These are phyloP conservation scores for Globisporangium rhizosaccharum DNA, from an alignment of 352 stramenopile genomes.

Conservation along the genomic window DNA sequence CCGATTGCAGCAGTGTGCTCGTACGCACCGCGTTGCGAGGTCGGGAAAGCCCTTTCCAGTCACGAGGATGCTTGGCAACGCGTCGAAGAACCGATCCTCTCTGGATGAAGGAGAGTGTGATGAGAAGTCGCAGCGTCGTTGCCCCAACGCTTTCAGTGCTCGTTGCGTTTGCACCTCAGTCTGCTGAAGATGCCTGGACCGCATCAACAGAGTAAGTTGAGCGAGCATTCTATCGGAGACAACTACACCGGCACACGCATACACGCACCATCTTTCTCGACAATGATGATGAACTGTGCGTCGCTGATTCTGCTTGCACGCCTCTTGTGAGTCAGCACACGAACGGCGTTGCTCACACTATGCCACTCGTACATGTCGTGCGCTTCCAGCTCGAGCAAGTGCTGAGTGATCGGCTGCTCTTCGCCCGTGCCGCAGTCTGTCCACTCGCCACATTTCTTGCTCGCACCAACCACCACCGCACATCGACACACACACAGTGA, in stretches of 20 bases:
- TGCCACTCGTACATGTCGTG: constrained; percentile 34
- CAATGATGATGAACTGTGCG: constrained; percentile 88
- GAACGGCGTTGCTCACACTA: no score
- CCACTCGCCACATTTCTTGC: constrained; percentile 53
- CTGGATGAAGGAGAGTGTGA: constrained; percentile 18
- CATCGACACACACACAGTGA: background rate
- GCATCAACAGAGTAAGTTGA: constrained; percentile 11
- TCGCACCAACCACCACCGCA: background rate
- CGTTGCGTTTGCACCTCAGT: constrained; percentile 35
- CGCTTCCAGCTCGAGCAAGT: constrained; percentile 50
- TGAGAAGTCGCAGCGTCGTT: background rate
- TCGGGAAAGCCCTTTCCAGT: constrained; percentile 94
- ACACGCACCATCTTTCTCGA: constrained; percentile 92
- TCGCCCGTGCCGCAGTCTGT: constrained; percentile 43
- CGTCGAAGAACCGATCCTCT: constrained; percentile 84
- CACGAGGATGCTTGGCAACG: constrained; percentile 88
- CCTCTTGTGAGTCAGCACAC: background rate
- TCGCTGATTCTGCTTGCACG: constrained; percentile 40
- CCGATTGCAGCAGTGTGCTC: background rate
- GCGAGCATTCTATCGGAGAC: background rate
- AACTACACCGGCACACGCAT: background rate
- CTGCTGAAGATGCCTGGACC: constrained; percentile 91
- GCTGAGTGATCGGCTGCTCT: constrained; percentile 72
- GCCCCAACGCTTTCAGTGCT: background rate
- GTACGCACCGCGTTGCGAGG: constrained; percentile 78